phyloP scores from a whole-genome alignment of 1,284 basidiomycete species.

The Cutaneotrichosporon cavernicola region DNA sequence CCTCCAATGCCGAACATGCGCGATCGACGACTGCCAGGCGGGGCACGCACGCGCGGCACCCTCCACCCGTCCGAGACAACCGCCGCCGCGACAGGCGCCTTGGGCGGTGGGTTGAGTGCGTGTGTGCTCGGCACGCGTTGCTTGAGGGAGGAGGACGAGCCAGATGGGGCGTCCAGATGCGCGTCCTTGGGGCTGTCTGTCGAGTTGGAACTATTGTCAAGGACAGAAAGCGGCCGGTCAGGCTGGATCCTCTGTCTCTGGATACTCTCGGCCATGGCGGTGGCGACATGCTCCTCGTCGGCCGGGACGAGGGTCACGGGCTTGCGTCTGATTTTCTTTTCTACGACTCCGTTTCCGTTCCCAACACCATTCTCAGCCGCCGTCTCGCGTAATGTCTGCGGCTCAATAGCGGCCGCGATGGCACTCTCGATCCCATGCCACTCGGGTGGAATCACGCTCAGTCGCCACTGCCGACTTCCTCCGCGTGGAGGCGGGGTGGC shows the following conservation, averaged over 20 bases:
- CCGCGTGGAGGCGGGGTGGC: background rate
- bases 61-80: background rate
- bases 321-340: background rate
- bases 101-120: background rate
- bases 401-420: background rate
- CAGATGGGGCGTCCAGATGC: too few relatives aligned
- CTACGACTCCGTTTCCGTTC: background rate
- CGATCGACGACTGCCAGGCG: background rate
- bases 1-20: background rate
- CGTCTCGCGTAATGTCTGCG: background rate
- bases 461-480: background rate
- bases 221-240: background rate
- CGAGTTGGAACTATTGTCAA: too few relatives aligned
- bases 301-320: background rate
- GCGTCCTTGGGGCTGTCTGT: too few relatives aligned
- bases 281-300: background rate
- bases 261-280: background rate
- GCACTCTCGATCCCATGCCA: background rate
- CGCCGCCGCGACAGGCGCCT: background rate
- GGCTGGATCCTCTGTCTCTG: background rate
- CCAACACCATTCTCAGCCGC: background rate
- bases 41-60: background rate
- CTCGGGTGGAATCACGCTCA: background rate
- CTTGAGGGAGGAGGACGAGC: background rate
- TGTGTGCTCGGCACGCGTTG: background rate